Evolutionary conservation across 352 stramenopile species (phyloP).

Genomic region (Phytopythium sindhum): DNA sequence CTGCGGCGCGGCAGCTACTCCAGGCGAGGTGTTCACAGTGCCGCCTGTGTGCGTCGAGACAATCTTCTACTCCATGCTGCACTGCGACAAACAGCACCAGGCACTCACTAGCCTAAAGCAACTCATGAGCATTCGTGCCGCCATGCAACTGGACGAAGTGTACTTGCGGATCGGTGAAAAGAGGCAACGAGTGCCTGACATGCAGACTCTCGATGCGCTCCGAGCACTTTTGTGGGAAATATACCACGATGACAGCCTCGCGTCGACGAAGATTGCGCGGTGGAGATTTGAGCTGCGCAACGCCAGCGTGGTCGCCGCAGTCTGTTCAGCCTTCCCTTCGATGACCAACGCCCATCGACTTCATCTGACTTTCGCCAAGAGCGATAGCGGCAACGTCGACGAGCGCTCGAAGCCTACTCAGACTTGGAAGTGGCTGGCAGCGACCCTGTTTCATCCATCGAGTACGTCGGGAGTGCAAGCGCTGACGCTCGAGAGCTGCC

Average conservation of each 20-base stretch:
- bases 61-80: background rate
- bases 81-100: background rate
- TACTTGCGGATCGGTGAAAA: background rate
- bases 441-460: slow-evolving; percentile 18
- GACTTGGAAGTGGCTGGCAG: slow-evolving; percentile 19
- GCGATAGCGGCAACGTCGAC: background rate
- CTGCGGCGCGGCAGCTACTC: background rate
- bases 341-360: slow-evolving; percentile 9
- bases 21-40: background rate
- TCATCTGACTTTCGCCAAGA: slow-evolving; percentile 6
- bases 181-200: background rate
- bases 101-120: background rate
- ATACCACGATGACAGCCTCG: background rate
- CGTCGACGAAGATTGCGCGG: slow-evolving; percentile 5
- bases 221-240: background rate
- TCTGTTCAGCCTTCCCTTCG: slow-evolving; percentile 15
- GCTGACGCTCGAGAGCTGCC: slow-evolving; percentile 14
- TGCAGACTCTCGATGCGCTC: background rate
- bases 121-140: background rate
- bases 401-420: background rate
- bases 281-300: slow-evolving; percentile 7
- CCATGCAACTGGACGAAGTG: background rate
- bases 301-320: slow-evolving; percentile 6
- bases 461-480: slow-evolving; percentile 8
- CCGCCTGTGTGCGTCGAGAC: slow-evolving; percentile 1